Base-by-base conservation (phyloP, 768 basidiomycete species). In the Cubamyces lactineus region DNA sequence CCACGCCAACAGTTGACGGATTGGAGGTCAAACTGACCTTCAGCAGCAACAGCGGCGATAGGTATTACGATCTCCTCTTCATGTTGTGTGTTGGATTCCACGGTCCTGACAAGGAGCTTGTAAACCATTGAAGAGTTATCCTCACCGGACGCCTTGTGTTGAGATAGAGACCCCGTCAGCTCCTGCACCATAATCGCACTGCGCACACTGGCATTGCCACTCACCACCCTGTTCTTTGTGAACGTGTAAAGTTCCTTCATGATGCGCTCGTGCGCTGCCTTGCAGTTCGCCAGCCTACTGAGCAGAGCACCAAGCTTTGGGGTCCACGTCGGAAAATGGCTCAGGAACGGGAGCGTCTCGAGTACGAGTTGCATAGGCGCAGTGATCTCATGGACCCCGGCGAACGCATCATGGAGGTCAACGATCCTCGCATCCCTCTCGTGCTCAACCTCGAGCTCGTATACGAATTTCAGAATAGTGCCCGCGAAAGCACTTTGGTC, bases 401-500 rank as follows among this genome's bases (percentile, higher is more conserved):
- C 19, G 28, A 57, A 49, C 8, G 41, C 48, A n/a, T 65, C 58
- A 21, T 69, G 61, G 15, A 64, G 59, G 26, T 60, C 38, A n/a
- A 42, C 50, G n/a, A 70, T 19, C 53, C 55, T 56, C 15, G 55
- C 28, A 46, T 70, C 69, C 4, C 51, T 21, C n/a, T 42, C 23
- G 6, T 34, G 28, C 13, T 17, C 15, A 7, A 55, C 34, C 0
- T 64, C 42, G 15, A 51, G 8, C 6, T 47, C 52, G 23, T 59
- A 59, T 5, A 52, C 23, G 2, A 55, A 28, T 11, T 59, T 59
- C 23, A 64, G 5, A 5, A 58, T 48, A 1, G 43, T 26, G 3
- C 52, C 52, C 8, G 53, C 17, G 17, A 64, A 54, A 21, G n/a
- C 23, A n/a, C 63, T 64, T 19, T n/a, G n/a, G n/a, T n/a, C n/a